Percentiles rank a stretch among this genome's conserved stretches.
These are phyloP conservation scores for Psilocybe subaeruginosa DNA, from an alignment of 768 basidiomycete species.

Conservation along the genomic window DNA sequence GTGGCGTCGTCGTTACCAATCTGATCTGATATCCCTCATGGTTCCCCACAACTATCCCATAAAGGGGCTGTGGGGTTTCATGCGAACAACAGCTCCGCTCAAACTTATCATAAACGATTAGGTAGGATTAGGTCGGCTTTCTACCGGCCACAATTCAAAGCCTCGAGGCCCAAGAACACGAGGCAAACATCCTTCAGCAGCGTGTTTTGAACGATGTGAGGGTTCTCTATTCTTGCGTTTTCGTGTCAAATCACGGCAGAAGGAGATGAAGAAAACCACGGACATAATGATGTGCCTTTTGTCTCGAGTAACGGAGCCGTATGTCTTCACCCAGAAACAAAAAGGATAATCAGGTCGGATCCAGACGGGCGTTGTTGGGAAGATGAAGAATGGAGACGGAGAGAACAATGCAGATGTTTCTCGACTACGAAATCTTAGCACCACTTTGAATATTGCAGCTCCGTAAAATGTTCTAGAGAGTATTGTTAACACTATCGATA, in stretches of 20 bases:
- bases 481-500: neutral
- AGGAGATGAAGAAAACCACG: neutral
- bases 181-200: constrained; percentile 18
- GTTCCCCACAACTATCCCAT: neutral
- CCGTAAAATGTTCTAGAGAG: neutral
- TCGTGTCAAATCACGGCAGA: constrained; percentile 5
- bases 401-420: constrained; percentile 1
- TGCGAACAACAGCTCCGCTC: constrained; percentile 11
- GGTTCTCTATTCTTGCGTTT: neutral
- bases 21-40: neutral
- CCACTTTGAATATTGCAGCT: neutral
- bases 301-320: neutral
- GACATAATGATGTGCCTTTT: constrained; percentile 7
- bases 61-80: constrained; percentile 1
- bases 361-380: constrained; percentile 8
- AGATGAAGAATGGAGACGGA: constrained; percentile 13
- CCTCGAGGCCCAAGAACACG: constrained; percentile 23
- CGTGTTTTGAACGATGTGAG: constrained; percentile 10
- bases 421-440: neutral
- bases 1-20: constrained; percentile 7
- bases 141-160: constrained; percentile 2
- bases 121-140: neutral
- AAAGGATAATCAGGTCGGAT: constrained; percentile 2
- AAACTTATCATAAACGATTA: neutral
- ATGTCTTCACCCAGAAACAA: neutral